These are phyloP conservation scores for Termitomyces titanicus DNA, from an alignment of 768 basidiomycete species.

Conservation along the genomic window DNA sequence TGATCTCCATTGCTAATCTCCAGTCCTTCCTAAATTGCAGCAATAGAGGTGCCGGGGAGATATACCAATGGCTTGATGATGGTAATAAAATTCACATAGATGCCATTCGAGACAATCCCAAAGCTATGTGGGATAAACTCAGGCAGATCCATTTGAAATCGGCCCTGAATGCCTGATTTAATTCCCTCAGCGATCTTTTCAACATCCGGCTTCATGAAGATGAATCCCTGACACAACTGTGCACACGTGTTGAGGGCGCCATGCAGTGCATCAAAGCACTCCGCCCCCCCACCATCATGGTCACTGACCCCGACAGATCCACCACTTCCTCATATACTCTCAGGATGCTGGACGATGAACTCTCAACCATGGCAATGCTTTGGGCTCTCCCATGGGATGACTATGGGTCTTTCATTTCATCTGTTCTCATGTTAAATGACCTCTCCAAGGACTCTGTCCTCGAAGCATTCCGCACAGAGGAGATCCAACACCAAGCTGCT, in stretches of 20 bases:
- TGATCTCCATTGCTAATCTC: too few relatives aligned
- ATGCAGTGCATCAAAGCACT: not conserved
- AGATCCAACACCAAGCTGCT: not conserved
- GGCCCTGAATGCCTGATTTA: not conserved
- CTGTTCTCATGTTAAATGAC: not conserved
- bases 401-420: not conserved
- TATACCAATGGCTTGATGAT: too few relatives aligned
- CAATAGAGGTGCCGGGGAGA: too few relatives aligned
- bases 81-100: too few relatives aligned
- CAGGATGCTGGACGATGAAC: not conserved
- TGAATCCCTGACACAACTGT: not conserved
- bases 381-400: conserved; percentile 1
- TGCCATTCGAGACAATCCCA: not conserved
- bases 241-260: not conserved
- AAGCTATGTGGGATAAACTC: not conserved
- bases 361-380: conserved; percentile 3
- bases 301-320: not conserved
- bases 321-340: not conserved
- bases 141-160: not conserved
- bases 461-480: not conserved
- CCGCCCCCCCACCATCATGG: not conserved
- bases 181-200: not conserved
- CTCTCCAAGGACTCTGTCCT: not conserved
- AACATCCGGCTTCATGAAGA: not conserved
- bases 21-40: too few relatives aligned